Conservation (phyloP, 2,329 filamentous ascomycete genomes). For the Beauveria asiatica region DNA sequence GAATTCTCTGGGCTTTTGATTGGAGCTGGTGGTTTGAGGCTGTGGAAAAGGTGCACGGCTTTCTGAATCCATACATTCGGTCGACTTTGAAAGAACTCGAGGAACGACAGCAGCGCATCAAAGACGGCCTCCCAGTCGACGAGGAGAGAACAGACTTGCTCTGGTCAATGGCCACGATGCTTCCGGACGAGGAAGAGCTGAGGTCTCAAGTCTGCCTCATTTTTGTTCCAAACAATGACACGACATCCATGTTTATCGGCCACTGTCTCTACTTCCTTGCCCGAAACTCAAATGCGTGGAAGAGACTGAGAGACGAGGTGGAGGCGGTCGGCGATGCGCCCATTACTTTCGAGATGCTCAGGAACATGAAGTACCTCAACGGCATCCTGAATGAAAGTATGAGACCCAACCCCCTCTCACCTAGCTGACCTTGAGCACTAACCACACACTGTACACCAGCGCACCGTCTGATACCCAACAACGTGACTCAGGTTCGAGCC, state of each 20-base stretch:
- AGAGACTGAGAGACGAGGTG: constrained; percentile 13
- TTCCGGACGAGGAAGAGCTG: constrained; percentile 3
- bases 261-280: constrained; percentile 13
- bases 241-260: constrained; percentile 14
- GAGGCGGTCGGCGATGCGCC: background rate
- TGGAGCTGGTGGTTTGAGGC: constrained; percentile 16
- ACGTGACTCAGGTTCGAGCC: background rate
- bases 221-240: constrained; percentile 15
- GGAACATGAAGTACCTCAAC: constrained; percentile 13
- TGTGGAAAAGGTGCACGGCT: constrained; percentile 13
- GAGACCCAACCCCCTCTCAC: background rate
- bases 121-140: constrained; percentile 12
- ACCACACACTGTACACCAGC: background rate
- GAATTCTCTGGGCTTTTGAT: constrained; percentile 15
- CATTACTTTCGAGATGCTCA: constrained; percentile 18
- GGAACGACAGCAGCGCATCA: constrained; percentile 13
- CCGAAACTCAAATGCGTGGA: constrained; percentile 13
- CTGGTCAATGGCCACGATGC: constrained; percentile 14
- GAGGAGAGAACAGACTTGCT: constrained; percentile 13
- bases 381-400: constrained; percentile 17
- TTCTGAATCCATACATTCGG: constrained; percentile 14
- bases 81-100: constrained; percentile 13
- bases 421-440: background rate
- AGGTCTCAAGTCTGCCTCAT: constrained; percentile 14
- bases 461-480: background rate